These are phyloP conservation scores for Nitzschia sp. DNA, from an alignment of 108 stramenopile species.

Conservation along the genomic window DNA sequence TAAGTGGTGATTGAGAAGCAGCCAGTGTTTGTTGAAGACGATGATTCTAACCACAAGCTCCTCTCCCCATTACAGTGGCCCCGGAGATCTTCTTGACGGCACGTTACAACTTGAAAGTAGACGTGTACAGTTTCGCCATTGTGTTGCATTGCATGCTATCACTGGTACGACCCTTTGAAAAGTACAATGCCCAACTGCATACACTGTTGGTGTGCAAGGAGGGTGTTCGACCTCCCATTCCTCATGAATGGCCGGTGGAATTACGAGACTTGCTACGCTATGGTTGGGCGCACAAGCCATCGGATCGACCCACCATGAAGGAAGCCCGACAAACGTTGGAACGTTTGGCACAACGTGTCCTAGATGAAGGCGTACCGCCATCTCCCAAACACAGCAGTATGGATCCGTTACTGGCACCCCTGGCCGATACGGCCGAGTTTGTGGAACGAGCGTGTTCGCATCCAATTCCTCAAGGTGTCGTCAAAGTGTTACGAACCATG, in stretches of 20 bases:
- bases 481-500: slow-evolving; percentile 3
- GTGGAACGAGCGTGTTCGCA: neutral
- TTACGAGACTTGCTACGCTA: slow-evolving; percentile 38
- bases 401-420: neutral
- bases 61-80: slow-evolving; percentile 16
- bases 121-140: slow-evolving; percentile 61
- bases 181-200: slow-evolving; percentile 31
- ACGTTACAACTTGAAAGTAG: slow-evolving; percentile 48
- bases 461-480: neutral
- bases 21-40: neutral
- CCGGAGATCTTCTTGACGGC: slow-evolving; percentile 43
- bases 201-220: slow-evolving; percentile 41
- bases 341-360: neutral
- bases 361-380: neutral
- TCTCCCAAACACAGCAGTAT: neutral
- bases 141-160: slow-evolving; percentile 48
- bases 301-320: slow-evolving; percentile 50
- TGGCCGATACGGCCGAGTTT: neutral
- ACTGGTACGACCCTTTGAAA: slow-evolving; percentile 56
- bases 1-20: neutral
- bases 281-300: slow-evolving; percentile 52
- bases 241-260: slow-evolving; percentile 46
- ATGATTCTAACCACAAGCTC: neutral
- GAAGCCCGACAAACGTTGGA: slow-evolving; percentile 21
- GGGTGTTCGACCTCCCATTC: slow-evolving; percentile 38